phyloP scores from a whole-genome alignment of 73 alveolate species.

The Paramecium sexaurelia region DNA sequence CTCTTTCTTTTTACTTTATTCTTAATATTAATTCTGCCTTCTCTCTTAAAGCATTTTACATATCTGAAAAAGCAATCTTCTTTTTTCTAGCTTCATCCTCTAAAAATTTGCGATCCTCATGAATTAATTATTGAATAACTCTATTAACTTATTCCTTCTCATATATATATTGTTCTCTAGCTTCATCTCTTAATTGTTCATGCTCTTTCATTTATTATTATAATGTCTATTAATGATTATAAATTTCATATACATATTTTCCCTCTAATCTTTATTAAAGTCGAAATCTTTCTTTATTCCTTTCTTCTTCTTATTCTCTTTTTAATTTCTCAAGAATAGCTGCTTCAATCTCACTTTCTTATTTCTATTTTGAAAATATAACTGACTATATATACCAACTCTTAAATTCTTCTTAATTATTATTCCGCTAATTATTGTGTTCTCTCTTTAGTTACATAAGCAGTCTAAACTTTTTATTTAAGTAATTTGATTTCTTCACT shows the following conservation, averaged over 20 bases:
- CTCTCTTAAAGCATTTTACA: conserved; percentile 62
- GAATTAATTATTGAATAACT: conserved; percentile 30
- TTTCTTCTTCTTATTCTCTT: conserved; percentile 58
- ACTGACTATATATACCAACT: conserved; percentile 34
- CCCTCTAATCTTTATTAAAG: conserved; percentile 62
- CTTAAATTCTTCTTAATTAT: conserved; percentile 52
- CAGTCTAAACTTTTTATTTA: conserved; percentile 63
- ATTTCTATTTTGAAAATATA: conserved; percentile 58
- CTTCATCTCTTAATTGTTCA: conserved; percentile 63
- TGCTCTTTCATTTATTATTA: conserved; percentile 66
- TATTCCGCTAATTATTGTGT: conserved; percentile 64
- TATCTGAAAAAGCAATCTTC: conserved; percentile 59
- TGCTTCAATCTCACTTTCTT: conserved; percentile 63
- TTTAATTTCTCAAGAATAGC: conserved; percentile 47
- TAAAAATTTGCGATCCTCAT: conserved; percentile 53
- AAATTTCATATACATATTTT: conserved; percentile 44
- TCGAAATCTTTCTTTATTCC: conserved; percentile 38
- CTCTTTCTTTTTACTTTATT: conserved; percentile 41
- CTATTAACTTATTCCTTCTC: conserved; percentile 68
- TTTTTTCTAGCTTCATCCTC: conserved; percentile 46
- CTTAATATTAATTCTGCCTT: conserved; percentile 48
- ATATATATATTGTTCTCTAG: conserved; percentile 51
- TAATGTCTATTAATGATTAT: conserved; percentile 8
- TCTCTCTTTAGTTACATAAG: conserved; percentile 66
- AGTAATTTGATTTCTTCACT: conserved; percentile 65